Evolutionary conservation across 2,329 filamentous ascomycete genomes (phyloP).

Genomic region (Pestalotiopsis sp.): DNA sequence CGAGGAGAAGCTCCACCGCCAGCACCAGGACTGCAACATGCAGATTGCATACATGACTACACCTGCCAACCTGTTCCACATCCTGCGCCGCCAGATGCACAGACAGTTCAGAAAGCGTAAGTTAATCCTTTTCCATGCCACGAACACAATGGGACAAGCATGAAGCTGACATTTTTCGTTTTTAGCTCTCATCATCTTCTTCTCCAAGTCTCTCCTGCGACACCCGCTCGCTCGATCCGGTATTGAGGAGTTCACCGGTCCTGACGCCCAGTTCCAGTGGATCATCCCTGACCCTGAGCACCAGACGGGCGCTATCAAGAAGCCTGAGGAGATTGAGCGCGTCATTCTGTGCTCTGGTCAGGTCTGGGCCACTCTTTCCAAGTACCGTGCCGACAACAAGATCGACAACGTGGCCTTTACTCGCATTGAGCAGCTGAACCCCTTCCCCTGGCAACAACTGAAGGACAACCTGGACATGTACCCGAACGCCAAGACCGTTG

Average conservation of each 20-base stretch:
- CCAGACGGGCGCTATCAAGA: conserved; percentile 70
- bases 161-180: neutral
- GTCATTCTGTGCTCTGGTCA: conserved; percentile 94
- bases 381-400: conserved; percentile 85
- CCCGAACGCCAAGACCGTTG: conserved; percentile 95
- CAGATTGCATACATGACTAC: conserved; percentile 98
- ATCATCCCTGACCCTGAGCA: conserved; percentile 92
- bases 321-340: conserved; percentile 85
- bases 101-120: conserved; percentile 98
- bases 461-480: conserved; percentile 96
- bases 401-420: conserved; percentile 92
- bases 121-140: conserved; percentile 37
- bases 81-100: conserved; percentile 96
- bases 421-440: conserved; percentile 95
- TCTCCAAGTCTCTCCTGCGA: conserved; percentile 94
- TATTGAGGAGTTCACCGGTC: conserved; percentile 85
- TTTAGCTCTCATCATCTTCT: conserved; percentile 90
- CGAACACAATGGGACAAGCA: conserved; percentile 23
- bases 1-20: conserved; percentile 86
- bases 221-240: conserved; percentile 89
- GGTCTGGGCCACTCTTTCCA: conserved; percentile 87
- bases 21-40: conserved; percentile 99
- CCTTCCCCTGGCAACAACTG: conserved; percentile 97
- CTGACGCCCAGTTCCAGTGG: conserved; percentile 91
- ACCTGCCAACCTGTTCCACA: conserved; percentile 94